Base-by-base conservation (phyloP, 1,139 yeast species). In the Taphrina flavorubra region DNA sequence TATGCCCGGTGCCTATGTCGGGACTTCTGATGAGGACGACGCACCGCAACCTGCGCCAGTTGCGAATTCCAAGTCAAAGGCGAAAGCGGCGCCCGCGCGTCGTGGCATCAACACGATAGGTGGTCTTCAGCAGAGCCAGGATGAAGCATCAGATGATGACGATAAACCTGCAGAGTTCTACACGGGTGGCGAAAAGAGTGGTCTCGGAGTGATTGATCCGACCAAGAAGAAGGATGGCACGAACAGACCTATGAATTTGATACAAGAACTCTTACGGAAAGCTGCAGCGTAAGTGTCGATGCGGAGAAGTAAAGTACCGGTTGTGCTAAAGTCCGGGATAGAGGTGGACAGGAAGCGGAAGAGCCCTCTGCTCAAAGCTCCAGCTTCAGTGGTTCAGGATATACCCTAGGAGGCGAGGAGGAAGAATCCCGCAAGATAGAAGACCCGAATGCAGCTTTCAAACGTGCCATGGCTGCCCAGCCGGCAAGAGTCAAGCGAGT, bases 161-260 rank as follows among this genome's bases (percentile, higher is more conserved):
- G 86, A 87, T 65, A 66, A 68, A 10, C 68, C 60, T 8, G 65
- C 69, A 10, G 65, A 70, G 31, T 68, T 69, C 39, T 96, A 94
- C 74, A 94, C 98, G 2, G 97, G 97, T 31, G 99, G 97, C 68
- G 97, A 92, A 77, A 92, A 92, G 75, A 90, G 97, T 1, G 98
- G 89, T 0, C 81, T 94, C 73, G 96, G 94, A 73, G 97, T 94
- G 13, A 96, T 95, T 76, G 92, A 92, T 76, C 98, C 98, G 10
- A 86, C 87, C 74, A 81, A 81, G 68, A 61, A 66, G 37, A 69
- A 72, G 44, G 70, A 72, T 56, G 60, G 55, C n/a, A 18, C 61
- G 37, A 40, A 39, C 11, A 36, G 37, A 14, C 53, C 60, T 2
- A 25, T 40, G 55, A 72, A 78, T 44, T 74, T 87, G 57, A 86